Evolutionary conservation across 2,329 filamentous ascomycete species (phyloP).

Genomic region (Bretziella fagacearum): DNA sequence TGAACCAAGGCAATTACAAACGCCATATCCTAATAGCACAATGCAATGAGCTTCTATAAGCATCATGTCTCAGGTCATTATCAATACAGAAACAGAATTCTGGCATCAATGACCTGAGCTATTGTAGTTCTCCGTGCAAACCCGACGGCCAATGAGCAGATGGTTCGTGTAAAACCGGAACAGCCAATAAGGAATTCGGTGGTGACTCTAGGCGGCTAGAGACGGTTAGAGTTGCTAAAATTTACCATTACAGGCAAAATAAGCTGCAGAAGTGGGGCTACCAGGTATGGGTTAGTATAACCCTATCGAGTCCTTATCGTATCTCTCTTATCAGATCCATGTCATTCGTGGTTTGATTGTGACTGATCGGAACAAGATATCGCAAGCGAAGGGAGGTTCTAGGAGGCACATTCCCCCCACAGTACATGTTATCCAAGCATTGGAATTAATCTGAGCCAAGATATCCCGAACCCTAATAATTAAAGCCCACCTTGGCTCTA

Average conservation of each 20-base stretch:
- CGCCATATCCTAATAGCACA: neutral
- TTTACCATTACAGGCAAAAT: conserved; percentile 6
- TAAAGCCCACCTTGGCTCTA: no score
- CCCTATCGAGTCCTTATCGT: neutral
- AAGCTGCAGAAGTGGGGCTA: conserved; percentile 11
- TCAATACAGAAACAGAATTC: no score
- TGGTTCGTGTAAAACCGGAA: conserved; percentile 13
- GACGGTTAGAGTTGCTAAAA: conserved; percentile 12
- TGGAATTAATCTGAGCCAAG: no score
- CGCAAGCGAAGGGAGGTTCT: neutral
- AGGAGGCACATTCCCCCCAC: no score
- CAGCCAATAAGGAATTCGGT: conserved; percentile 1
- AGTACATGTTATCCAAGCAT: no score
- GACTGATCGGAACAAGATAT: neutral
- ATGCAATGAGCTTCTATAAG: no score
- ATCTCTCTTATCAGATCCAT: conserved; percentile 1
- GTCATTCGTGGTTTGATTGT: neutral
- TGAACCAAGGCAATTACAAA: neutral
- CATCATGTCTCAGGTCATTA: no score
- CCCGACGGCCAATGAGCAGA: conserved; percentile 5
- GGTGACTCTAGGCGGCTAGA: conserved; percentile 5
- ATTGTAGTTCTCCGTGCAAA: conserved; percentile 4
- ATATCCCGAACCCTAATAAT: no score
- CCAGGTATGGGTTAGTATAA: neutral
- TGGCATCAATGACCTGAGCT: no score